These are phyloP conservation scores for Immersiella caudata DNA, from an alignment of 495 filamentous ascomycete species.

Conservation along the genomic window DNA sequence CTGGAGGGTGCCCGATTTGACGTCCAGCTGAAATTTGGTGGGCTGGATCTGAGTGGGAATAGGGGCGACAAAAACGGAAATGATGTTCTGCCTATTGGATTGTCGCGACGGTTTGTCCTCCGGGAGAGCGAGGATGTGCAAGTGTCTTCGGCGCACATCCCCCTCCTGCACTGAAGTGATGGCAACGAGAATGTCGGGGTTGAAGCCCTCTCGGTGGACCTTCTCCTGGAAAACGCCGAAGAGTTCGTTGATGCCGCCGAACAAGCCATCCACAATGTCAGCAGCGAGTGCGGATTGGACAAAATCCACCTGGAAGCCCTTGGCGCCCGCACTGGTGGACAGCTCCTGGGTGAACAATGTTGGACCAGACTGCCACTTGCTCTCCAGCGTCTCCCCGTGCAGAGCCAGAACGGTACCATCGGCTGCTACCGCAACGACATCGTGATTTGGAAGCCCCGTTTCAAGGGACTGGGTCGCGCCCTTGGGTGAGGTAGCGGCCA, in stretches of 20 bases:
- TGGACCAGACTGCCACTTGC: slow-evolving; percentile 43
- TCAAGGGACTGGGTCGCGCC: slow-evolving; percentile 15
- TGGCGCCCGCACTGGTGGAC: slow-evolving; percentile 26
- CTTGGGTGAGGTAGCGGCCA: slow-evolving; percentile 33
- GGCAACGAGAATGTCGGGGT: slow-evolving; percentile 52
- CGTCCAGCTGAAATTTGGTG: slow-evolving; percentile 54
- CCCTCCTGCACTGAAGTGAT: slow-evolving; percentile 38
- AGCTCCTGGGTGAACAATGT: slow-evolving; percentile 43
- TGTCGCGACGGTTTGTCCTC: slow-evolving; percentile 33
- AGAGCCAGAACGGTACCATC: slow-evolving; percentile 46
- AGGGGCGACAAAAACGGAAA: slow-evolving; percentile 34
- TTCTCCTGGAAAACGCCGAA: slow-evolving; percentile 44
- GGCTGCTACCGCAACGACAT: slow-evolving; percentile 42
- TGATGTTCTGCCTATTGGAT: slow-evolving; percentile 26
- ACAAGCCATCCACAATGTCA: slow-evolving; percentile 49
- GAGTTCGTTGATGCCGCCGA: slow-evolving; percentile 42
- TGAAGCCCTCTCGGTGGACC: slow-evolving; percentile 42
- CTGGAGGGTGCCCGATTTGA: slow-evolving; percentile 58
- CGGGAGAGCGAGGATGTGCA: slow-evolving; percentile 51
- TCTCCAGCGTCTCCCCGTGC: slow-evolving; percentile 44
- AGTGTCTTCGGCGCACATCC: slow-evolving; percentile 30
- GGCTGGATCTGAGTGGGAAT: slow-evolving; percentile 27
- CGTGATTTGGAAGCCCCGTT: slow-evolving; percentile 26
- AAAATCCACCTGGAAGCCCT: slow-evolving; percentile 42
- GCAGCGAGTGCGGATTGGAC: slow-evolving; percentile 41